Base-by-base conservation (phyloP, 2,329 filamentous ascomycete genomes). In the Pseudocercospora fijiensis region DNA sequence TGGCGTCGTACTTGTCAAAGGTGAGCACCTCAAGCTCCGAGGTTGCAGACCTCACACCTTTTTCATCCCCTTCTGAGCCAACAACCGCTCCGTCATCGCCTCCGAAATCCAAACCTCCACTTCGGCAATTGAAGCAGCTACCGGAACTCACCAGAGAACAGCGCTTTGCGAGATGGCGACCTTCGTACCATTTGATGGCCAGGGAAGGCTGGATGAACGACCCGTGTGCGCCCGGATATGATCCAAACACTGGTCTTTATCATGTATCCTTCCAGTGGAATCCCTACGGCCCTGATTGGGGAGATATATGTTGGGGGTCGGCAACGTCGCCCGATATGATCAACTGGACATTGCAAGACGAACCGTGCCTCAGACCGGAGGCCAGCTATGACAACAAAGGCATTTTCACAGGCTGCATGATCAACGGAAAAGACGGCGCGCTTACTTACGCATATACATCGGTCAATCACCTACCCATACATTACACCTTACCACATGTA, bases 181-280 rank as follows among this genome's bases (percentile, higher is more conserved):
- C 70, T 43, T 69, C 69, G 0, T 79, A 75, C 63, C 79, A 81
- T 62, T 58, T 80, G 4, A 72, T 71, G 24, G 74, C 78, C 1
- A 74, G 76, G 7, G 62, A 57, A 30, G 76, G 77, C 20, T 81
- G 79, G 79, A 72, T 80, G 69, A 81, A 81, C 57, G 79, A 81
- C 52, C 79, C 79, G 4, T 80, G 78, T 65, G 79, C 75, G 1
- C 73, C 76, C 3, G 75, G 76, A 20, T 80, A 78, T 60, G 78
- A 81, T 53, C 73, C 77, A 2, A 58, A 62, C 20, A 80, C 77
- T 9, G 71, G 73, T 4, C 66, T 76, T 5, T 81, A 81, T 49
- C 79, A 81, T 60, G 20, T 80, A 1, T 76, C 73, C 18, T 81
- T 77, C 56, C 79, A 81, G 70, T 80, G 78, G 74, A 81, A 80